A percentile compares a stretch with the other conserved stretches of the same genome.
phyloP scores from a whole-genome alignment of 495 filamentous ascomycete genomes.

The Trichocladium antarcticum region DNA sequence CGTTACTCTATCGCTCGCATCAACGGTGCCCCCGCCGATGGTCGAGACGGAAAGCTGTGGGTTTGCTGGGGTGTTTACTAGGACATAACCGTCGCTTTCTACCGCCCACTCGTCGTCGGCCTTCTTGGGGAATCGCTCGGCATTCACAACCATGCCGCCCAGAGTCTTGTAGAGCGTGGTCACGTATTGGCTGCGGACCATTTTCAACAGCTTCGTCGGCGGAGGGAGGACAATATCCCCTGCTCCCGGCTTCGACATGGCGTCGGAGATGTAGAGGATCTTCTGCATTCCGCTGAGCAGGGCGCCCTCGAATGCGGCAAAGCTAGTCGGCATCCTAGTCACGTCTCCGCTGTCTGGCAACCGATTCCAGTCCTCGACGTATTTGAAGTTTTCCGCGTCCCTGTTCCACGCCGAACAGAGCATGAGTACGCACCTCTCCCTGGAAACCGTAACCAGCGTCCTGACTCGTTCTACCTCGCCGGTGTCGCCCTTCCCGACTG shows the following conservation, averaged over 20 bases:
- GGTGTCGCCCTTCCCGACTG: constrained; percentile 47
- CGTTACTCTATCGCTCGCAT: constrained; percentile 60
- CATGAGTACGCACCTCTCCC: constrained; percentile 72
- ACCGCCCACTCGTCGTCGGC: constrained; percentile 47
- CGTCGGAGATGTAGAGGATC: constrained; percentile 84
- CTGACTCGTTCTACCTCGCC: constrained; percentile 55
- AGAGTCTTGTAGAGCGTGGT: constrained; percentile 83
- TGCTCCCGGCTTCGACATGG: constrained; percentile 53
- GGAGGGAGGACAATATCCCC: constrained; percentile 72
- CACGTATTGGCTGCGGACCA: constrained; percentile 79
- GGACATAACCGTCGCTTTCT: constrained; percentile 36
- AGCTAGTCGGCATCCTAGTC: constrained; percentile 79
- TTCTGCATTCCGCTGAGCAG: constrained; percentile 79
- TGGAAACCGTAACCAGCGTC: constrained; percentile 58
- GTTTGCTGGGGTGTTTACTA: constrained; percentile 12
- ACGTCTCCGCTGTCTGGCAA: constrained; percentile 65
- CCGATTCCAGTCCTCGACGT: constrained; percentile 84
- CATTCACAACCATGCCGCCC: constrained; percentile 91
- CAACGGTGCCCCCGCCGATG: constrained; percentile 44
- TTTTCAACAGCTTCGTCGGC: constrained; percentile 68
- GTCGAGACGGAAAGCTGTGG: constrained; percentile 18
- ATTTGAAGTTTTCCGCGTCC: constrained; percentile 79
- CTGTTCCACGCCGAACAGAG: constrained; percentile 76
- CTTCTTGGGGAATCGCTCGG: constrained; percentile 55
- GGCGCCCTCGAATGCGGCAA: constrained; percentile 65